Percentiles rank a stretch among this genome's conserved stretches.
Evolutionary conservation across 768 basidiomycete genomes (phyloP).

Genomic region (Postia placenta): DNA sequence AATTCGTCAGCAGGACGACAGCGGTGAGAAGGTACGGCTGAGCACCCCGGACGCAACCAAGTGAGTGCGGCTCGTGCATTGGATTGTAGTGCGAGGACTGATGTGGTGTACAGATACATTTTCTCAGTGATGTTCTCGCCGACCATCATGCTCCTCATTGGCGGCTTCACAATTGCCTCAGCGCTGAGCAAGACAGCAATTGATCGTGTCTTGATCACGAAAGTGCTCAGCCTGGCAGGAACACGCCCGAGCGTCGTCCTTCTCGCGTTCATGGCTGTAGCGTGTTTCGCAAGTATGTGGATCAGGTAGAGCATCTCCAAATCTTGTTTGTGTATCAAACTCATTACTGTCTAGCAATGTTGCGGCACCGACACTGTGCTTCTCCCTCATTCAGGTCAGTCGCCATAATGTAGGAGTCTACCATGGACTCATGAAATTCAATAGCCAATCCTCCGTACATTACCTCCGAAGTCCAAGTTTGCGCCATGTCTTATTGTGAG

Average conservation of each 20-base stretch:
- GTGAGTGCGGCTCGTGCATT: slow-evolving; percentile 34
- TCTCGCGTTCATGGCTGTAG: slow-evolving; percentile 91
- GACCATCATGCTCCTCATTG: slow-evolving; percentile 97
- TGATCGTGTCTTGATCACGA: slow-evolving; percentile 86
- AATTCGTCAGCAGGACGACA: slow-evolving; percentile 53
- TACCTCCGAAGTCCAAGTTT: slow-evolving; percentile 83
- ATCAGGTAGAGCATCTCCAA: slow-evolving; percentile 54
- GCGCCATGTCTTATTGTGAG: slow-evolving; percentile 88
- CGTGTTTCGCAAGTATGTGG: slow-evolving; percentile 99
- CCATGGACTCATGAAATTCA: background rate
- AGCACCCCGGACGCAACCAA: slow-evolving; percentile 70
- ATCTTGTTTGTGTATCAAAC: background rate
- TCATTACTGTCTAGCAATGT: slow-evolving; percentile 64
- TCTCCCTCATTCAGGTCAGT: slow-evolving; percentile 87
- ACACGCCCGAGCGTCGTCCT: slow-evolving; percentile 81
- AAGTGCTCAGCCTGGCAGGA: slow-evolving; percentile 86
- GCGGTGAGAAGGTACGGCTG: slow-evolving; percentile 49
- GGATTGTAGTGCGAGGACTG: slow-evolving; percentile 1
- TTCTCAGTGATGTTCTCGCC: slow-evolving; percentile 97
- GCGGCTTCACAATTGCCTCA: slow-evolving; percentile 96
- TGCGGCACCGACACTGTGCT: slow-evolving; percentile 95
- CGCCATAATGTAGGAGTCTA: too few species aligned
- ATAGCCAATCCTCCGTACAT: slow-evolving; percentile 88
- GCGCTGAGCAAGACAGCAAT: slow-evolving; percentile 94
- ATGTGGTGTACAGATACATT: slow-evolving; percentile 52